phyloP scores from a whole-genome alignment of 495 filamentous ascomycete genomes.

The Poronia punctata region DNA sequence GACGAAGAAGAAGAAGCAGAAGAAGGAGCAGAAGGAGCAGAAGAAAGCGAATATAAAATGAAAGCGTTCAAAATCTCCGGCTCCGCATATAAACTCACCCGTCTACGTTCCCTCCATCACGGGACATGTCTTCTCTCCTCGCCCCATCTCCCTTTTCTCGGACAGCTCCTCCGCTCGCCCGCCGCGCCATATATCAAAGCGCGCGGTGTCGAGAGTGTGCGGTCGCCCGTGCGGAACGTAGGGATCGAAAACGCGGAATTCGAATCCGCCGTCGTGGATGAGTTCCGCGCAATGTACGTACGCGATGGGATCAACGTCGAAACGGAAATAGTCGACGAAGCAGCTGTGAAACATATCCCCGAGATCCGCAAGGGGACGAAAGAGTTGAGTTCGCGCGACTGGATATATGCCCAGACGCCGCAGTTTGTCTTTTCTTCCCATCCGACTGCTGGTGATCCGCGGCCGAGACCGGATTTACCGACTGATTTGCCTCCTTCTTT shows the following conservation, averaged over 20 bases:
- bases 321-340: background rate
- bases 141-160: slow-evolving; percentile 59
- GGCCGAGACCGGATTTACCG: slow-evolving; percentile 42
- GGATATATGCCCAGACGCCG: slow-evolving; percentile 80
- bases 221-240: slow-evolving; percentile 77
- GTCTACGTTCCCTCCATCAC: slow-evolving; percentile 75
- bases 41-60: slow-evolving; percentile 21
- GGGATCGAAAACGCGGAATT: slow-evolving; percentile 41
- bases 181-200: slow-evolving; percentile 68
- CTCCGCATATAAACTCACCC: slow-evolving; percentile 85
- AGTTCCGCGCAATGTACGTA: slow-evolving; percentile 51
- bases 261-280: slow-evolving; percentile 38
- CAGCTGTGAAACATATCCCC: slow-evolving; percentile 1
- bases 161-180: slow-evolving; percentile 61
- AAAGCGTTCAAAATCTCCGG: slow-evolving; percentile 75
- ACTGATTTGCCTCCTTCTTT: slow-evolving; percentile 21
- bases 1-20: slow-evolving; percentile 2
- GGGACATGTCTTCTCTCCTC: slow-evolving; percentile 78
- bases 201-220: slow-evolving; percentile 87
- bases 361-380: slow-evolving; percentile 6
- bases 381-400: slow-evolving; percentile 53
- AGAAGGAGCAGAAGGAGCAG: slow-evolving; percentile 3
- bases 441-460: slow-evolving; percentile 47
- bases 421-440: slow-evolving; percentile 65
- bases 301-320: background rate